Conservation (phyloP, 192 early-diverging fungal genomes). For the Diversispora eburnea region DNA sequence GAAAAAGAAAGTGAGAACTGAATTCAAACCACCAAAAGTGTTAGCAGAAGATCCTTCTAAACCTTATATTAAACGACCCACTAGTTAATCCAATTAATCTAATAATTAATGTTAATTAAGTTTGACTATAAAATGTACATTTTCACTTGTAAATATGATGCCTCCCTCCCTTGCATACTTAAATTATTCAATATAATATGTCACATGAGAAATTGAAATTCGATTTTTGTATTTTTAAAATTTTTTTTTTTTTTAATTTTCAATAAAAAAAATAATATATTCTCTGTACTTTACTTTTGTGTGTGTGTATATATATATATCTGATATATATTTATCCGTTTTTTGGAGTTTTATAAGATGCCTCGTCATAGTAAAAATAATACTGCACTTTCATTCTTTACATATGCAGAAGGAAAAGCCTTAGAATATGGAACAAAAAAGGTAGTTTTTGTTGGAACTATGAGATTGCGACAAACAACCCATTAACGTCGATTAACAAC, state of each 20-base stretch:
- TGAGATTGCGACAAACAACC: not conserved
- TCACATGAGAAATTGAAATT: not conserved
- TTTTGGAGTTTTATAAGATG: slow-evolving; percentile 39
- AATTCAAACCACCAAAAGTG: slow-evolving; percentile 39
- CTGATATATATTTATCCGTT: too few relatives aligned
- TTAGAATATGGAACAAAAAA: slow-evolving; percentile 89
- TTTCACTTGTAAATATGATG: too few relatives aligned
- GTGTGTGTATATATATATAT: too few relatives aligned
- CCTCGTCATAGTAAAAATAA: slow-evolving; percentile 93
- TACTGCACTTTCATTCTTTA: slow-evolving; percentile 86
- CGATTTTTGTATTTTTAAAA: not conserved
- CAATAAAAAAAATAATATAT: not conserved
- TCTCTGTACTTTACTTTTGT: not conserved
- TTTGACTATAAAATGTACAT: too few relatives aligned
- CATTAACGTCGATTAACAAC: not conserved
- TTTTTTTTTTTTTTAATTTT: not conserved
- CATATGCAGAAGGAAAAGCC: slow-evolving; percentile 81
- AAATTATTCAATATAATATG: not conserved
- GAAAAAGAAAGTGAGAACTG: slow-evolving; percentile 43
- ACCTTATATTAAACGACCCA: slow-evolving; percentile 38
- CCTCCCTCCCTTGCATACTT: not conserved
- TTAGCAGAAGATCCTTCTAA: slow-evolving; percentile 36
- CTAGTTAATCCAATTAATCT: slow-evolving; percentile 18
- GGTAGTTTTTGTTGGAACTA: slow-evolving; percentile 22
- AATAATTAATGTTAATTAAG: too few relatives aligned